A percentile compares a stretch with the other conserved stretches of the same genome.
phyloP scores from a whole-genome alignment of 1,139 yeast genomes.

The Scheffersomyces cryptocercus region DNA sequence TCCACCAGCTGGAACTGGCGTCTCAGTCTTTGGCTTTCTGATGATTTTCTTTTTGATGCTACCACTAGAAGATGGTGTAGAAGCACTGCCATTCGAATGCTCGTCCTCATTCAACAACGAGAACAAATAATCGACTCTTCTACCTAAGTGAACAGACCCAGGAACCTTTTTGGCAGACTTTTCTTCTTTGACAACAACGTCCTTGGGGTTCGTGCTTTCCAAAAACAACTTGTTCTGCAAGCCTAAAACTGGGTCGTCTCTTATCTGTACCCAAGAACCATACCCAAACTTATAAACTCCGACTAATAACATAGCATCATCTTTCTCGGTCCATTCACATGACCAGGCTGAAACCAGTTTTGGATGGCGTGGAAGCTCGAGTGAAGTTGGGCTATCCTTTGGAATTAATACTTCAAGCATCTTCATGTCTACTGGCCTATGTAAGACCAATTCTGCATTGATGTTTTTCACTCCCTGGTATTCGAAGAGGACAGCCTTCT shows the following conservation, averaged over 20 bases:
- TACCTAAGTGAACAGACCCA: conserved; percentile 89
- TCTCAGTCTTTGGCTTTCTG: conserved; percentile 19
- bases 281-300: conserved; percentile 94
- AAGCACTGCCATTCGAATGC: conserved; percentile 19
- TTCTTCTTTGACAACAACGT: conserved; percentile 11
- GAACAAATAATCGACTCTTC: conserved; percentile 87
- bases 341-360: conserved; percentile 91
- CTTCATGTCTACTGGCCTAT: conserved; percentile 81
- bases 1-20: conserved; percentile 13
- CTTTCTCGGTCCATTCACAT: conserved; percentile 79
- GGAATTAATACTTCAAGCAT: conserved; percentile 62
- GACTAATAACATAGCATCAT: conserved; percentile 82
- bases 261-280: conserved; percentile 91
- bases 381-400: conserved; percentile 54
- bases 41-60: conserved; percentile 6
- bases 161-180: conserved; percentile 66
- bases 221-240: conserved; percentile 81
- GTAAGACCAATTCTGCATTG: conserved; percentile 85
- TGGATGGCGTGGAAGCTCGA: conserved; percentile 60
- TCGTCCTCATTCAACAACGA: conserved; percentile 62
- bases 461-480: conserved; percentile 85
- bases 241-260: conserved; percentile 93
- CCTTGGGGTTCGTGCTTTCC: conserved; percentile 24
- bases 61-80: conserved; percentile 3
- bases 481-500: conserved; percentile 85